A percentile compares a stretch with the other conserved stretches of the same genome.
These are phyloP conservation scores for Annulohypoxylon moriforme DNA, from an alignment of 495 filamentous ascomycete species.

Conservation along the genomic window DNA sequence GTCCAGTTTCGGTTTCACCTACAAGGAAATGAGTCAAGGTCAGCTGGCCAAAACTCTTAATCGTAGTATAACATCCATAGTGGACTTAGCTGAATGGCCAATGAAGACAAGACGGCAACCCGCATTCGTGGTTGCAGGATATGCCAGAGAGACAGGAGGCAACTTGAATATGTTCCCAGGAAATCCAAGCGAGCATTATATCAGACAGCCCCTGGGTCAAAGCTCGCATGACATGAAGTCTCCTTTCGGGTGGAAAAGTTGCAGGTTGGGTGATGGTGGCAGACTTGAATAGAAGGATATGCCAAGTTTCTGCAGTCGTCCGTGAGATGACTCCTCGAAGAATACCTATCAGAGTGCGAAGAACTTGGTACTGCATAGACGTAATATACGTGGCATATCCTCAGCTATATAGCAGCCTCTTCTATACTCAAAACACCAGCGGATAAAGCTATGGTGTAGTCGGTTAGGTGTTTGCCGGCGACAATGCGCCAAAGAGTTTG, in stretches of 20 bases:
- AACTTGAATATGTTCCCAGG: background rate
- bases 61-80: background rate
- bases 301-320: constrained; percentile 42
- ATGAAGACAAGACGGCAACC: constrained; percentile 10
- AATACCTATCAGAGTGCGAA: constrained; percentile 33
- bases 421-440: constrained; percentile 35
- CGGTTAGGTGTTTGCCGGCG: constrained; percentile 36
- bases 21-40: background rate
- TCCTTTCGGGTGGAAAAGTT: background rate
- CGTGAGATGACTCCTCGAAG: constrained; percentile 31
- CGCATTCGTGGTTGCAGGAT: background rate
- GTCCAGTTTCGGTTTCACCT: background rate
- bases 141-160: background rate
- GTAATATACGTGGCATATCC: constrained; percentile 35
- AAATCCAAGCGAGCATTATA: constrained; percentile 7
- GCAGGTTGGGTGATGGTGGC: background rate
- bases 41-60: background rate
- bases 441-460: constrained; percentile 27
- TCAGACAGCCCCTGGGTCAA: background rate
- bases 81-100: background rate
- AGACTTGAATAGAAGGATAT: constrained; percentile 12
- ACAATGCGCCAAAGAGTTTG: constrained; percentile 9
- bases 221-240: background rate
- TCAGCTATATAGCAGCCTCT: constrained; percentile 32
- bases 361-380: constrained; percentile 29